Conservation (phyloP, 257 asterid genomes). For the Craterostigma plantagineum region DNA sequence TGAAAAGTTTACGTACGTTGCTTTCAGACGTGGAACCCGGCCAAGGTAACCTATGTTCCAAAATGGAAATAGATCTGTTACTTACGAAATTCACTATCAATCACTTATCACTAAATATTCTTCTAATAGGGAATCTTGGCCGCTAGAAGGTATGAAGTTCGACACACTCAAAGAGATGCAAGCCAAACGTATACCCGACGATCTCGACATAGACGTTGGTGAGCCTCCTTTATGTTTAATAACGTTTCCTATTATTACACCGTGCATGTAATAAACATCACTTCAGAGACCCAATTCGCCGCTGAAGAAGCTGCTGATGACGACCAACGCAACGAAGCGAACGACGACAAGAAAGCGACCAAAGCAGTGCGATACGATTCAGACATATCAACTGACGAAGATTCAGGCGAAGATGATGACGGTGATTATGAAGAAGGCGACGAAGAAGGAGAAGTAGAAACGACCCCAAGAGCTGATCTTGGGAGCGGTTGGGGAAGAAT, state of each 20-base stretch:
- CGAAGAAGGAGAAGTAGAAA: constrained; percentile 13
- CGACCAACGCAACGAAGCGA: constrained; percentile 11
- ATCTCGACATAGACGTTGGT: constrained; percentile 51
- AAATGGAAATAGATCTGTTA: not conserved
- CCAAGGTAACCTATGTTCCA: constrained; percentile 35
- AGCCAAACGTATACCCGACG: constrained; percentile 47
- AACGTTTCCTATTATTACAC: too few species aligned
- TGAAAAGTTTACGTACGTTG: constrained; percentile 72
- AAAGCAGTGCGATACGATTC: constrained; percentile 13
- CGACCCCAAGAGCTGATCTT: constrained; percentile 38
- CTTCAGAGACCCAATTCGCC: constrained; percentile 49
- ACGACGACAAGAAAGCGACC: too few species aligned
- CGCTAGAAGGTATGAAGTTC: constrained; percentile 79
- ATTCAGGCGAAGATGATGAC: not conserved
- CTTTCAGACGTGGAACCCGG: constrained; percentile 73
- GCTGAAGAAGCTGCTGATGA: constrained; percentile 14
- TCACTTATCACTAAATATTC: not conserved
- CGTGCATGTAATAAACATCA: constrained; percentile 1
- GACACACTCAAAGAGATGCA: constrained; percentile 62
- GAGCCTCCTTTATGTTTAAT: constrained; percentile 6
- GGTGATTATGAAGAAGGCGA: too few species aligned
- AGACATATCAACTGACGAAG: constrained; percentile 14
- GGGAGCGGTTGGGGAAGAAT: constrained; percentile 97
- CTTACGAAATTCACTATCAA: not conserved
- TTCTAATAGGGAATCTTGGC: constrained; percentile 59